These are phyloP conservation scores for Globisporangium paroecandrum DNA, from an alignment of 352 stramenopile genomes.

Conservation along the genomic window DNA sequence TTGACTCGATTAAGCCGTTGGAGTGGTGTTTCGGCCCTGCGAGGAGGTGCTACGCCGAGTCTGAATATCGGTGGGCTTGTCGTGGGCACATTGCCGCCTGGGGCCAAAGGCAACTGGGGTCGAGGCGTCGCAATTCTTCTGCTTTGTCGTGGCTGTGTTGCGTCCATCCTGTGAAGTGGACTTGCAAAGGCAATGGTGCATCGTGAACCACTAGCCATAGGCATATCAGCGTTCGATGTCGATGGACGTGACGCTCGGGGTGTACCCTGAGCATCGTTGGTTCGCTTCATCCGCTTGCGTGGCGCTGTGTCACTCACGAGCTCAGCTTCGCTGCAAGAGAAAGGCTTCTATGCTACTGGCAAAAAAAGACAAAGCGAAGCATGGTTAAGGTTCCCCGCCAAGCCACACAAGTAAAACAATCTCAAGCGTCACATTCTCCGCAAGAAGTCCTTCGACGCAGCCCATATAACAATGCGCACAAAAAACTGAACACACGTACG, in stretches of 20 bases:
- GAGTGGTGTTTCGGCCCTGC: neutral
- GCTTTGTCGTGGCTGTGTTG: neutral
- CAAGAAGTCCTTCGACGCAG: neutral
- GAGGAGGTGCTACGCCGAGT: neutral
- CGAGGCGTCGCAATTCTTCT: neutral
- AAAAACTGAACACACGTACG: neutral
- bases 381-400: neutral
- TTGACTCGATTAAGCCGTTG: slow-evolving; percentile 8
- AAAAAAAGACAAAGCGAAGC: neutral
- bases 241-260: neutral
- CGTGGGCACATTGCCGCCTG: neutral
- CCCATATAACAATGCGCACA: neutral
- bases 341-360: neutral
- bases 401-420: neutral
- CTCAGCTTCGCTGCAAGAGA: neutral
- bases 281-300: slow-evolving; percentile 2
- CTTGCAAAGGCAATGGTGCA: neutral
- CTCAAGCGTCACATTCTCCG: neutral
- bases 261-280: neutral
- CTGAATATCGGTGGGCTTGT: neutral
- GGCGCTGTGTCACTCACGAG: neutral
- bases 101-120: neutral
- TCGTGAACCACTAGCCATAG: neutral
- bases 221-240: neutral
- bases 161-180: neutral